Conservation (phyloP, 345 rosid species). For the Pelargonium nanum region DNA sequence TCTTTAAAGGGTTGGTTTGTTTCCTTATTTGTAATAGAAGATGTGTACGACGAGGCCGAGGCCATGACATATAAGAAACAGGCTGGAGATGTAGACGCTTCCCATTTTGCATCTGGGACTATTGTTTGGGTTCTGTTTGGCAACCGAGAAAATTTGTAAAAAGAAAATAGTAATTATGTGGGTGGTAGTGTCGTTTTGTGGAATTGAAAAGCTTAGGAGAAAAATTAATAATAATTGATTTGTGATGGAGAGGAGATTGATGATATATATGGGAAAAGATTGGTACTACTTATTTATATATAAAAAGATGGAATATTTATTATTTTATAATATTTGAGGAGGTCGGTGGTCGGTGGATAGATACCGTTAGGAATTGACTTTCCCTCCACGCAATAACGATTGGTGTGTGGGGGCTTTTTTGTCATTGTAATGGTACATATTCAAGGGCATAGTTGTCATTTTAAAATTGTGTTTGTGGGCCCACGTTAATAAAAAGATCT, state of each 20-base stretch:
- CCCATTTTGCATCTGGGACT: neutral
- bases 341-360: slow-evolving; percentile 81
- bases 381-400: slow-evolving; percentile 31
- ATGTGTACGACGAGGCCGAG: neutral
- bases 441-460: no score
- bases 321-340: neutral
- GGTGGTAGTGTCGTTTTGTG: no score
- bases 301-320: neutral
- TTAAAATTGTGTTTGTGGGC: no score
- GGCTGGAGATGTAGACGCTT: slow-evolving; percentile 12
- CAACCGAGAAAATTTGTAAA: neutral
- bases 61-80: neutral
- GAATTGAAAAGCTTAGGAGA: no score
- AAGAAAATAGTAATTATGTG: neutral
- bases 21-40: slow-evolving; percentile 2
- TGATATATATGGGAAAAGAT: no score
- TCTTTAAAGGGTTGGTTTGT: slow-evolving; percentile 4
- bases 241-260: no score
- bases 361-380: slow-evolving; percentile 75
- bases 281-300: no score
- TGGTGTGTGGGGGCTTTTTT: neutral
- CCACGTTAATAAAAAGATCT: no score
- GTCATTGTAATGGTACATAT: no score
- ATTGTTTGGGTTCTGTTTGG: slow-evolving; percentile 3
- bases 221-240: no score